Base-by-base conservation (phyloP, 805 yeast genomes). In the Metschnikowia matae region DNA sequence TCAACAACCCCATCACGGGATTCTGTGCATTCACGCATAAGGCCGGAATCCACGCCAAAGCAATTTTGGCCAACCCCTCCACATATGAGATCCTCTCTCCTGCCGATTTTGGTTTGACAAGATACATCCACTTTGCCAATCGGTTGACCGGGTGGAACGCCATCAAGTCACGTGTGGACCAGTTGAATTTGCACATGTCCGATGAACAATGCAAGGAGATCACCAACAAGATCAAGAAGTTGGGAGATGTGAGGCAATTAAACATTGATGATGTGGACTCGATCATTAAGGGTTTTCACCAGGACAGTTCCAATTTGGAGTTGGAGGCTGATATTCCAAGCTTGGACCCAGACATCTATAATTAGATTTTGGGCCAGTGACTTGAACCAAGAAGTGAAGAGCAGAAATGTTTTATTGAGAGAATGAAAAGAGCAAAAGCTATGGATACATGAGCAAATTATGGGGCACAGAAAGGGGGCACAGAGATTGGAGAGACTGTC, bases 11-110 rank as follows among this genome's bases (percentile, higher is more conserved):
- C 62, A 89, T 92, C 70, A 92, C 99, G 39, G 99, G 99, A 33
- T 94, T 94, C 85, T 94, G 98, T 79, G 99, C 99, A 42, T 92
- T 92, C 77, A 92, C 99, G 53, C 99, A 92, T 78, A 92, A 92
- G 80, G 99, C 99, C 52, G 99, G 99, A 73, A 91, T 92, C 68
- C 99, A 92, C 70, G 98, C 99, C 63, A 92, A 94, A 80, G 98
- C 98, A 51, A 92, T 92, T 61, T 81, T 92, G 59, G 99, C 99
- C 52, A 94, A 92, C 75, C 99, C 99, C 55, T 89, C 97, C 43
- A 94, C 98, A n/a, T 92, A 92, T 71, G 99, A 92, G 78, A 92
- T 92, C 65, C 80, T 92, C 68, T 87, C 87, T 68, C 99, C 99
- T 50, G 75, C 86, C 29, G 99, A 92, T 74, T 92, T 92, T 65